A percentile compares a stretch with the other conserved stretches of the same genome.
These are phyloP conservation scores for Pseudocercospora eumusae DNA, from an alignment of 2,329 filamentous ascomycete species.

Conservation along the genomic window DNA sequence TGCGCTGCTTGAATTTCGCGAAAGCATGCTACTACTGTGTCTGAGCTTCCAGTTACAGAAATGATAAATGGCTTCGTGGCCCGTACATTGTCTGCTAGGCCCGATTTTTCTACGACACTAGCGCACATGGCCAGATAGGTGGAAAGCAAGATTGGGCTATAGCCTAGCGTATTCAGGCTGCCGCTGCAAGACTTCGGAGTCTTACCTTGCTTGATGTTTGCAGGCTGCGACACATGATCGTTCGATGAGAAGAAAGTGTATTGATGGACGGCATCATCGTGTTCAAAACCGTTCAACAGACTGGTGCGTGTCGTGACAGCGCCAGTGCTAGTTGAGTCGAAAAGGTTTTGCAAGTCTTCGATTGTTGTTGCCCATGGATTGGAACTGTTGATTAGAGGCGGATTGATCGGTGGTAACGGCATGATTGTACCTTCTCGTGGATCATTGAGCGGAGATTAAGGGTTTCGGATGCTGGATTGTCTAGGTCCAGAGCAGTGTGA, in stretches of 20 bases:
- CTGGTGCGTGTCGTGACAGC: slow-evolving; percentile 75
- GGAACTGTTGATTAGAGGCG: slow-evolving; percentile 72
- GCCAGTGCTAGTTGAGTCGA: slow-evolving; percentile 63
- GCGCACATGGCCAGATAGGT: slow-evolving; percentile 61
- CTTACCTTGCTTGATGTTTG: slow-evolving; percentile 24
- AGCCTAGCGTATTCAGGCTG: slow-evolving; percentile 70
- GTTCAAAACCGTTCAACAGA: slow-evolving; percentile 64
- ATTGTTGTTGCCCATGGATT: slow-evolving; percentile 72
- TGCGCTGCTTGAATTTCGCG: slow-evolving; percentile 47
- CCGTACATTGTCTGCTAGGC: slow-evolving; percentile 20
- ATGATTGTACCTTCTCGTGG: slow-evolving; percentile 22
- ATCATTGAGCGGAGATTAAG: neutral
- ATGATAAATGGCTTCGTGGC: slow-evolving; percentile 64
- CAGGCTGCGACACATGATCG: slow-evolving; percentile 37
- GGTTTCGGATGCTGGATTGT: neutral
- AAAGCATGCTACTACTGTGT: slow-evolving; percentile 62
- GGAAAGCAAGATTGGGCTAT: slow-evolving; percentile 64
- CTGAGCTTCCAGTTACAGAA: slow-evolving; percentile 66
- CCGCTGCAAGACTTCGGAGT: slow-evolving; percentile 36
- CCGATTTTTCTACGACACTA: slow-evolving; percentile 26
- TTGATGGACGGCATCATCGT: slow-evolving; percentile 62
- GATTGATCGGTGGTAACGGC: slow-evolving; percentile 54
- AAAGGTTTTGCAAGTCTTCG: slow-evolving; percentile 63
- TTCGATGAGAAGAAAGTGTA: slow-evolving; percentile 64
- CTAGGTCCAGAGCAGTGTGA: neutral